phyloP scores from a whole-genome alignment of 768 basidiomycete species.

The Cyclocybe cylindracea region DNA sequence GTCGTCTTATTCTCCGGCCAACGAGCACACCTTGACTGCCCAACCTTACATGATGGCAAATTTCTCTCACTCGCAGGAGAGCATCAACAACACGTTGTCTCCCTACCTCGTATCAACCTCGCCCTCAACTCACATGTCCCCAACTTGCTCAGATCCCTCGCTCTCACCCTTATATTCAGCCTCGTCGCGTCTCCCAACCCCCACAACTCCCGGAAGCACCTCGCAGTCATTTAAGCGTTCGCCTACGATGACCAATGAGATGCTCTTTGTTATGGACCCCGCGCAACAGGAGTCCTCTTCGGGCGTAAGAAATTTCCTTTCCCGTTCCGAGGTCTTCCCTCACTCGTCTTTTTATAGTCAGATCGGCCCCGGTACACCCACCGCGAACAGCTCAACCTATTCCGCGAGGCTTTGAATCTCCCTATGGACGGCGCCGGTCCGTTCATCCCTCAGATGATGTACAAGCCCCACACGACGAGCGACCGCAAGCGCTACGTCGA shows the following conservation, averaged over 20 bases:
- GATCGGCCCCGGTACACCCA: conserved; percentile 36
- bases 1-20: too few relatives aligned
- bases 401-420: conserved; percentile 40
- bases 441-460: conserved; percentile 73
- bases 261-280: conserved; percentile 10
- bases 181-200: conserved; percentile 15
- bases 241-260: conserved; percentile 14
- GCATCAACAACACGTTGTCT: too few relatives aligned
- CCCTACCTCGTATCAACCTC: conserved; percentile 1
- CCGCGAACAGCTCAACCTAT: conserved; percentile 46
- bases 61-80: too few relatives aligned
- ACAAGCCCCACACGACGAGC: conserved; percentile 76
- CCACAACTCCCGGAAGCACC: conserved; percentile 17
- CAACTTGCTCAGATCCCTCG: conserved; percentile 16
- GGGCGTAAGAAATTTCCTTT: conserved; percentile 8
- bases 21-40: conserved; percentile 4
- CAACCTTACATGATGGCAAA: too few relatives aligned
- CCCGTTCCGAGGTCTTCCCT: not conserved
- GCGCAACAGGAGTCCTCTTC: not conserved
- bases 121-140: conserved; percentile 9
- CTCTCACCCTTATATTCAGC: conserved; percentile 17
- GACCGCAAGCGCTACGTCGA: conserved; percentile 78
- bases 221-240: conserved; percentile 14
- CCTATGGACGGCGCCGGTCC: conserved; percentile 38
- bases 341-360: conserved; percentile 16